These are phyloP conservation scores for Fusarium sp. DNA, from an alignment of 2,329 filamentous ascomycete genomes.

Conservation along the genomic window DNA sequence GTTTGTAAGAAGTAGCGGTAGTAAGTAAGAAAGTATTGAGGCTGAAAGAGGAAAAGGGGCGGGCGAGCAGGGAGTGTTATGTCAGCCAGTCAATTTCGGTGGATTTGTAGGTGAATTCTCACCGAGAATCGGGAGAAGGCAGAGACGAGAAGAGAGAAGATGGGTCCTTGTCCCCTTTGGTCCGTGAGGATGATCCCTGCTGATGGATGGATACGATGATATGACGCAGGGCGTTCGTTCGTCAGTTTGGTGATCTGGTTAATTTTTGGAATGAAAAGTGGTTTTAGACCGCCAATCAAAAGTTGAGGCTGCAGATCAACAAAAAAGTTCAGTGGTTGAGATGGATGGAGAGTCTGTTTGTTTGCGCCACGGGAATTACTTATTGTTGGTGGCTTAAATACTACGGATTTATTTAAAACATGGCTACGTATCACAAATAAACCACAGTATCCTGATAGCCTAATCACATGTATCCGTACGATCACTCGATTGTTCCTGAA, in stretches of 20 bases:
- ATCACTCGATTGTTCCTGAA: not conserved
- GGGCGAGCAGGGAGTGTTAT: conserved; percentile 15
- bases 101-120: not conserved
- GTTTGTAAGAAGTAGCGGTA: not conserved
- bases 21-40: conserved; percentile 15
- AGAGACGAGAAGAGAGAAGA: not conserved
- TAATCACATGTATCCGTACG: not conserved
- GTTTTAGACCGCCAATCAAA: conserved; percentile 9
- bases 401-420: not conserved
- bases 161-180: not conserved
- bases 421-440: not conserved
- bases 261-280: not conserved
- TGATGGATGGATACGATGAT: not conserved
- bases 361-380: not conserved
- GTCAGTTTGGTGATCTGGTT: not conserved
- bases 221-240: conserved; percentile 1
- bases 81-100: conserved; percentile 19
- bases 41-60: conserved; percentile 39
- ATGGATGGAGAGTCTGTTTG: not conserved
- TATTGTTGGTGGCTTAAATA: conserved; percentile 1
- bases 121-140: not conserved
- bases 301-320: not conserved
- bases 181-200: conserved; percentile 1
- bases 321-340: not conserved
- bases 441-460: not conserved